Base-by-base conservation (phyloP, 169 alveolate species). In the Plasmodium vinckei region DNA sequence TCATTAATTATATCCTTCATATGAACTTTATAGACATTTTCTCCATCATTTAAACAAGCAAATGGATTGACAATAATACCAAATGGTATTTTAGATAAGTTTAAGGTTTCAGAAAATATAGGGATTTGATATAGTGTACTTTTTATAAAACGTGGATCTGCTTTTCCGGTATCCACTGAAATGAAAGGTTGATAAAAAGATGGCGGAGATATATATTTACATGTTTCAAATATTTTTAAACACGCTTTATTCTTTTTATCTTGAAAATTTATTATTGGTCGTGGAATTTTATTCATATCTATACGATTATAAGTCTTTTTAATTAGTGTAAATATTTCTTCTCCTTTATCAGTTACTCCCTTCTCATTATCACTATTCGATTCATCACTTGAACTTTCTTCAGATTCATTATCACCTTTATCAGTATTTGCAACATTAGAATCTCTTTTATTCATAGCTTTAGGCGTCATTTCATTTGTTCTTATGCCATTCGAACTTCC, bases 31-130 rank as follows among this genome's bases (percentile, higher is more conserved):
- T 93, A 94, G 9, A 93, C 91, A 2, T 47, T 13, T 13, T 69
- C 86, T 19, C 92, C 94, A 27, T 86, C 87, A 42, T 72, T 73
- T 57, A 86, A 87, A 25, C 91, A 73, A 4, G 96, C 96, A 70
- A 93, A 93, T 6, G 96, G 96, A 70, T 93, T 94, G 5, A 93
- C 95, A 12, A 93, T 77, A 23, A 86, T 91, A 25, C 94, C 96
- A 63, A 93, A 86, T 5, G 94, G 96, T 33, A 93, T 87, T 25
- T 68, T 88, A 15, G 92, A 86, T 42, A 89, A 49, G 47, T 54
- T 59, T 75, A 93, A 64, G 19, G 95, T 84, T 17, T 92, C 94
- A n/a, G 94, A 92, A 70, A 59, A 93, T 61, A 88, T 10, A 10
- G 96, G 96, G 1, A 93, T 53, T 27, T 92, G 91, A n/a, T 65